Conservation (phyloP, 192 early-diverging fungal genomes). For the Coemansia sp. region DNA sequence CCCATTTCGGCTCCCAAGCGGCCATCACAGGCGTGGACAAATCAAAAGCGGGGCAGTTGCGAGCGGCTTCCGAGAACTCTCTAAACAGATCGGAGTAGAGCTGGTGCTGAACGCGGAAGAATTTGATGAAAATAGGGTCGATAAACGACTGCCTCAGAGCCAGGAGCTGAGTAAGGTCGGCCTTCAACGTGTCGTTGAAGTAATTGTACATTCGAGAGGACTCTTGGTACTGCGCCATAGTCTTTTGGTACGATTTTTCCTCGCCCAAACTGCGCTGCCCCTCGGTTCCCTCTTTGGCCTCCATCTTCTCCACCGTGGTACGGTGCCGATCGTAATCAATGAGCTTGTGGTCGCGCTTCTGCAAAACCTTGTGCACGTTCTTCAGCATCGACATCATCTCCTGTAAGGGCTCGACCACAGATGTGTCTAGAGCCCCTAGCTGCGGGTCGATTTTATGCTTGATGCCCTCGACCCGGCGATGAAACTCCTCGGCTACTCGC, state of each 20-base stretch:
- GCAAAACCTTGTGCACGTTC: conserved; percentile 79
- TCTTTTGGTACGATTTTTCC: conserved; percentile 67
- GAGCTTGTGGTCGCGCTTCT: conserved; percentile 89
- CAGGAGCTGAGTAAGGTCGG: conserved; percentile 81
- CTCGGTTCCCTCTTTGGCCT: conserved; percentile 64
- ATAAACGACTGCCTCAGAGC: conserved; percentile 73
- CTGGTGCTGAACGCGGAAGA: conserved; percentile 81
- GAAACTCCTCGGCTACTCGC: conserved; percentile 51
- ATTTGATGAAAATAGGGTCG: conserved; percentile 82
- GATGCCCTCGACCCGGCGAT: conserved; percentile 40
- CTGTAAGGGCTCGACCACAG: conserved; percentile 75
- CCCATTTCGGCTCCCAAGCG: conserved; percentile 50
- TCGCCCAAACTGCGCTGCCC: conserved; percentile 58
- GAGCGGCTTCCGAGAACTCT: conserved; percentile 59
- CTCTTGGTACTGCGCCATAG: conserved; percentile 73
- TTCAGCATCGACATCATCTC: conserved; percentile 77
- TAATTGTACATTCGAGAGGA: conserved; percentile 84
- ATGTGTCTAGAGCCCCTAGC: conserved; percentile 72
- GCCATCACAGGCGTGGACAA: conserved; percentile 40
- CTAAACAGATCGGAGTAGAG: conserved; percentile 72
- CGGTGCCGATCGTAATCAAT: conserved; percentile 90
- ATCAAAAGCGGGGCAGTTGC: conserved; percentile 61
- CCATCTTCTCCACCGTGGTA: conserved; percentile 70
- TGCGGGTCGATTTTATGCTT: conserved; percentile 66
- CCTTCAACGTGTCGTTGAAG: conserved; percentile 78